Evolutionary conservation across 2,329 filamentous ascomycete species (phyloP), one percentile per base, ranked within the genome.

Genomic region (Fusarium chlamydosporum): DNA sequence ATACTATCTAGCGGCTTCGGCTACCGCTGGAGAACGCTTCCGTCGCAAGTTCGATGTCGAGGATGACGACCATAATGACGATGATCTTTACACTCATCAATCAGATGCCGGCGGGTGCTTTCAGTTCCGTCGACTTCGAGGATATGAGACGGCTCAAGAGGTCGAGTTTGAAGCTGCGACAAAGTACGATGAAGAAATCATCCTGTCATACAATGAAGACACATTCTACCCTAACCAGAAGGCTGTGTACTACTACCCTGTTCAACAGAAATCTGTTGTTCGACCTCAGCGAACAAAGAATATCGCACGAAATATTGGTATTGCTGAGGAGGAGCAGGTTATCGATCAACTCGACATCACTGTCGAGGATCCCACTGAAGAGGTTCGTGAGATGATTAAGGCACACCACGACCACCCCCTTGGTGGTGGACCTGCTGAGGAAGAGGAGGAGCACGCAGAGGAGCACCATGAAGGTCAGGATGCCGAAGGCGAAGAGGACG

Each of bases 221-320:
- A 83, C 78, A 26, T 73, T 79, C 48, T 82, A 84, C 65, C 83
- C 83, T 51, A 78, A 80, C 57, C 83, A 87, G 67, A 87, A 86
- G 76, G 89, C 84, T 8, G 86, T 85, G 13, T 91, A 89, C 77
- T 91, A 91, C 78, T 91, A 91, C 72, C 89, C 89, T 6, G 83
- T 91, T 66, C 86, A 91, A 79, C 88, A 91, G 77, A 86, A 87
- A 55, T 87, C 84, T 46, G 83, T 83, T 23, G 87, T 91, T 72
- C 83, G 88, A 43, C 88, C 87, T 31, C 88, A 89, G 77, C 84
- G 89, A 60, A 85, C 83, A 64, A 89, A 87, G 82, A 88, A 88
- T 74, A 89, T 90, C 68, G 84, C 86, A 45, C 84, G 85, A 46
- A 85, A 81, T 33, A 80, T 80, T 43, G 84, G 82, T 59, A 75